A percentile compares a stretch with the other conserved stretches of the same genome.
These are phyloP conservation scores for Cladophialophora yegresii DNA, from an alignment of 2,329 filamentous ascomycete species.

Conservation along the genomic window DNA sequence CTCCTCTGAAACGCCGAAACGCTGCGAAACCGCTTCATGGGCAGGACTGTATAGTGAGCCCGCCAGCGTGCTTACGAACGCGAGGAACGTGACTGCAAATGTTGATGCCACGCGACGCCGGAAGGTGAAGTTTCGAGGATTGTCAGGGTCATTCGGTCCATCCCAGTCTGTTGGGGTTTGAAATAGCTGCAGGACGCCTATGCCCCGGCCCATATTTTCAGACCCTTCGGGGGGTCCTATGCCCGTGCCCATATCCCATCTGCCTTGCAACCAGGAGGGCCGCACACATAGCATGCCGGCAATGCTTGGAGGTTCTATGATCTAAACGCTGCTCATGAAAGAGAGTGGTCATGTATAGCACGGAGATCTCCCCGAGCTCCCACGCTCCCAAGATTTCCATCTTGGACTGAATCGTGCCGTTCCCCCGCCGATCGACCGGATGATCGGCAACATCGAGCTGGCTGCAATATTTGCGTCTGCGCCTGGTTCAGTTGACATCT, in stretches of 20 bases:
- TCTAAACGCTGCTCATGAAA: neutral
- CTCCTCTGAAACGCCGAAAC: constrained; percentile 34
- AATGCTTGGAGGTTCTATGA: neutral
- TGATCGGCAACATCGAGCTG: constrained; percentile 11
- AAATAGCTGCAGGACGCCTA: constrained; percentile 3
- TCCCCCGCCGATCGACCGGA: constrained; percentile 10
- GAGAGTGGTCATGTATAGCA: neutral
- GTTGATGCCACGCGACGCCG: constrained; percentile 26
- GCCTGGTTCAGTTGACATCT: neutral
- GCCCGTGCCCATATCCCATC: constrained; percentile 11
- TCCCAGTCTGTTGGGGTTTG: constrained; percentile 28
- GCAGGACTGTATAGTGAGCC: constrained; percentile 41
- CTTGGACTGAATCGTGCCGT: neutral
- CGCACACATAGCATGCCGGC: neutral
- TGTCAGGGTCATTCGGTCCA: constrained; percentile 32
- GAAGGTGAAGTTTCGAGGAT: constrained; percentile 34
- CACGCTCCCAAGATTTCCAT: neutral
- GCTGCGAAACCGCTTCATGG: constrained; percentile 58
- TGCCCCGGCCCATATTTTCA: neutral
- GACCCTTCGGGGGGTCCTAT: neutral
- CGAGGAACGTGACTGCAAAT: constrained; percentile 32
- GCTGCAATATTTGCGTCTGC: neutral
- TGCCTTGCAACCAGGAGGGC: neutral
- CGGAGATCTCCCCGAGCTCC: constrained; percentile 1
- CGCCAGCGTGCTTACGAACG: constrained; percentile 31